Evolutionary conservation across 176 grass and related monocot genomes (phyloP).

Genomic region (Chrysopogon serrulatus): DNA sequence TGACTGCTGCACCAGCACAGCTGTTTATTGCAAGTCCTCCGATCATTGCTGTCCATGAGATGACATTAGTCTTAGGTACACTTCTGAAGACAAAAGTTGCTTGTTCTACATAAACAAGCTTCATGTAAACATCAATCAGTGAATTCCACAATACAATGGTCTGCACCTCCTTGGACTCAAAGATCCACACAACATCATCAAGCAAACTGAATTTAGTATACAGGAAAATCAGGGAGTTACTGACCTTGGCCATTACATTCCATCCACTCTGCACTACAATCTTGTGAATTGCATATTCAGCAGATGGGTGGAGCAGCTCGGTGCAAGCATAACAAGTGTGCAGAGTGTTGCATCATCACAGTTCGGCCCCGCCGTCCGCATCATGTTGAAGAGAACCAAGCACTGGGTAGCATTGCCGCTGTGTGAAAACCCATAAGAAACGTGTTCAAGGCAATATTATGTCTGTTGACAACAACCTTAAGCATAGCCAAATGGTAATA

Average conservation of each 20-base stretch:
- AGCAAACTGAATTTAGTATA: conserved; percentile 50
- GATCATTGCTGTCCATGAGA: too few relatives aligned
- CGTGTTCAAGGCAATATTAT: conserved; percentile 52
- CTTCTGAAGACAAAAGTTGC: too few relatives aligned
- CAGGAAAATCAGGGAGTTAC: conserved; percentile 56
- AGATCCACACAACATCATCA: too few relatives aligned
- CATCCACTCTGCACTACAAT: conserved; percentile 33
- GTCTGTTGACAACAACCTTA: too few relatives aligned
- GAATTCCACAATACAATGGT: too few relatives aligned
- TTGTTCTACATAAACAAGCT: too few relatives aligned
- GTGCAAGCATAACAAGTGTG: conserved; percentile 38
- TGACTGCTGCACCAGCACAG: too few relatives aligned
- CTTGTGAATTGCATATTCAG: conserved; percentile 29
- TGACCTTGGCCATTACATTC: conserved; percentile 27
- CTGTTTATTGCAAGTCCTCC: too few relatives aligned
- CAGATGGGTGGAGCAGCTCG: conserved; percentile 26
- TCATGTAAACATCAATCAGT: too few relatives aligned
- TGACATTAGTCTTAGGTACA: too few relatives aligned
- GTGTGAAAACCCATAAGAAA: conserved; percentile 44
- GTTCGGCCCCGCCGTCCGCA: conserved; percentile 12
- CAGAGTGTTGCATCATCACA: conserved; percentile 46
- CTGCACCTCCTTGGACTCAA: too few relatives aligned
- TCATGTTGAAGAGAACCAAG: conserved; percentile 39
- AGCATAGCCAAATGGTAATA: too few relatives aligned
- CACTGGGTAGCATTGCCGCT: conserved; percentile 9